Evolutionary conservation across 495 filamentous ascomycete species (phyloP).

Genomic region (Penicillium psychrofluorescens): DNA sequence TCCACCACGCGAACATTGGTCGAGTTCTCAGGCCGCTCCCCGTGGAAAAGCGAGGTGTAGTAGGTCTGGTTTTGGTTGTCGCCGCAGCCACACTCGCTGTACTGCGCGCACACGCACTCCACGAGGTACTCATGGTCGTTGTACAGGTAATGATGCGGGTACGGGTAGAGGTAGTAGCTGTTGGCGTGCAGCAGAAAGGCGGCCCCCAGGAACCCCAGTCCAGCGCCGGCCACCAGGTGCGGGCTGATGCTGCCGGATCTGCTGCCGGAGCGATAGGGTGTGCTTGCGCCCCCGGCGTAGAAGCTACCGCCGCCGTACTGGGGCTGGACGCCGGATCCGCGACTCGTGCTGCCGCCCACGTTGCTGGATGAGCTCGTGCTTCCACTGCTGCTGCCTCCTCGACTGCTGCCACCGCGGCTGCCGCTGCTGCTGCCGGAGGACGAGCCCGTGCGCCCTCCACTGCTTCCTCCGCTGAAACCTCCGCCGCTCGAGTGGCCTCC

Average conservation of each 20-base stretch:
- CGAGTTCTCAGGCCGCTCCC: constrained; percentile 61
- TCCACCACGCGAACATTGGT: constrained; percentile 52
- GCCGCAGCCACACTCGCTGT: constrained; percentile 75
- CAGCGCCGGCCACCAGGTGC: constrained; percentile 48
- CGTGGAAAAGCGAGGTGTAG: constrained; percentile 52
- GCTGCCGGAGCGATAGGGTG: constrained; percentile 60
- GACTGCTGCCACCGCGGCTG: constrained; percentile 15
- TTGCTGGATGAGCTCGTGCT: constrained; percentile 5
- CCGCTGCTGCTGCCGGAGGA: constrained; percentile 18
- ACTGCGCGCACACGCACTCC: constrained; percentile 64
- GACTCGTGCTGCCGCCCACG: constrained; percentile 9
- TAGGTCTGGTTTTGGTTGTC: constrained; percentile 56
- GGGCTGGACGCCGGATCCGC: constrained; percentile 31
- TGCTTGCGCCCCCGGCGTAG: constrained; percentile 69
- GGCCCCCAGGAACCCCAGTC: constrained; percentile 54
- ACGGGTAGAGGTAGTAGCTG: constrained; percentile 51
- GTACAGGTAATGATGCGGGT: constrained; percentile 50
- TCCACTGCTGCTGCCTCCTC: constrained; percentile 17
- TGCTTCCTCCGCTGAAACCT: constrained; percentile 18
- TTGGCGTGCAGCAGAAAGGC: constrained; percentile 41
- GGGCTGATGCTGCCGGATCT: constrained; percentile 48
- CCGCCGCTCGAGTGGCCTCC: constrained; percentile 23
- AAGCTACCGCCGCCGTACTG: constrained; percentile 59
- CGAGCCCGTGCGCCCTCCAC: constrained; percentile 14
- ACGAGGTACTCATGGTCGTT: constrained; percentile 68